Evolutionary conservation across 176 grass and related monocot species (phyloP).

Genomic region (Carex scoparia): DNA sequence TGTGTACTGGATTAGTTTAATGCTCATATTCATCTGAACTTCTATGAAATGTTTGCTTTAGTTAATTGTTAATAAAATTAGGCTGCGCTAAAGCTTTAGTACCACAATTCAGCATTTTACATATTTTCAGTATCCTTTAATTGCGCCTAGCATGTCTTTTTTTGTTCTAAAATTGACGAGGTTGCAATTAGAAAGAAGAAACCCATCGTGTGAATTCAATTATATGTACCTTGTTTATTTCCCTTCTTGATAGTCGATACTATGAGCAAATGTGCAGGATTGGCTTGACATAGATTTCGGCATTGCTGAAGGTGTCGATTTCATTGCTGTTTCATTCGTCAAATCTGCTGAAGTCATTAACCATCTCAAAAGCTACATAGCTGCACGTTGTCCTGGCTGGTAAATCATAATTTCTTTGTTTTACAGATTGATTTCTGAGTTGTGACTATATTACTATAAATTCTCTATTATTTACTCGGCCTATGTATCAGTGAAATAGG

Average conservation of each 20-base stretch:
- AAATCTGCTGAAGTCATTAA: slow-evolving; percentile 97
- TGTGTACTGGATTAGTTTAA: neutral
- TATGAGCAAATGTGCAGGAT: slow-evolving; percentile 52
- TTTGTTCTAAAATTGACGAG: neutral
- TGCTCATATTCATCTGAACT: neutral
- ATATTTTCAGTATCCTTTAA: neutral
- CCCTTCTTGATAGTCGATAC: neutral
- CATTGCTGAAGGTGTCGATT: slow-evolving; percentile 93
- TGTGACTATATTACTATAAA: neutral
- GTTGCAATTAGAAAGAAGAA: slow-evolving; percentile 1
- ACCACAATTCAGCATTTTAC: slow-evolving; percentile 1
- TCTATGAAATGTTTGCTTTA: neutral
- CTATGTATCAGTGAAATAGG: slow-evolving; percentile 65
- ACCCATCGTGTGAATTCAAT: slow-evolving; percentile 1
- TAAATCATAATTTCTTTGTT: slow-evolving; percentile 25
- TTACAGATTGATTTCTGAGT: neutral
- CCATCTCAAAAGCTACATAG: slow-evolving; percentile 96
- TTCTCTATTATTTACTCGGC: neutral
- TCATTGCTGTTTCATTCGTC: slow-evolving; percentile 95
- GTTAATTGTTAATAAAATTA: neutral
- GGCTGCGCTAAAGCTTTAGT: neutral
- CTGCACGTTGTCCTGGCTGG: slow-evolving; percentile 71
- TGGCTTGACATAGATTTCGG: slow-evolving; percentile 99
- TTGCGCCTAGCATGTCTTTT: neutral
- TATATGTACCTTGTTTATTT: neutral